Evolutionary conservation across 129 eudicot species (phyloP).

Genomic region (Pittosporum tobira): DNA sequence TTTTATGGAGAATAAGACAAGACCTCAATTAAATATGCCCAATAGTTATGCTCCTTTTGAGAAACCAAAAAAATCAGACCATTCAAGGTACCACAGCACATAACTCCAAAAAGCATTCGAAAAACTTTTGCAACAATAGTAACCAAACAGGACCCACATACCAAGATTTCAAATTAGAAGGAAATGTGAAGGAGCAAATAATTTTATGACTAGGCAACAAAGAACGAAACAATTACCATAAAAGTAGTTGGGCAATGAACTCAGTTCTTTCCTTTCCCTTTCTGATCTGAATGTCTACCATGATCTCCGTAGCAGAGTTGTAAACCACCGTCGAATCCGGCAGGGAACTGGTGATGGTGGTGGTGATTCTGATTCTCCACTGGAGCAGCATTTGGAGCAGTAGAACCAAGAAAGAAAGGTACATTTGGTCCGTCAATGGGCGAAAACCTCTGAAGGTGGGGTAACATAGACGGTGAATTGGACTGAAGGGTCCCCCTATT

Average conservation of each 20-base stretch:
- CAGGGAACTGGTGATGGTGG: constrained; percentile 26
- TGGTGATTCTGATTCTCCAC: constrained; percentile 33
- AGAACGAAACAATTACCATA: constrained; percentile 23
- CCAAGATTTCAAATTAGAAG: constrained; percentile 13
- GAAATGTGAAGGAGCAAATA: not conserved
- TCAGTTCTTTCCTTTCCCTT: constrained; percentile 56
- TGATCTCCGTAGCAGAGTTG: constrained; percentile 67
- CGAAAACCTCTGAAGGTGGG: constrained; percentile 55
- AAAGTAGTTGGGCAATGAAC: constrained; percentile 16
- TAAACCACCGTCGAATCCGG: constrained; percentile 40
- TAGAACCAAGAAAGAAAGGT: constrained; percentile 46
- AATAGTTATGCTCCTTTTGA: constrained; percentile 12
- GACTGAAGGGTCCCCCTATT: constrained; percentile 99
- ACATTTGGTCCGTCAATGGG: constrained; percentile 45
- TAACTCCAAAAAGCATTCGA: constrained; percentile 29
- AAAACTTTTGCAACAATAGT: constrained; percentile 12
- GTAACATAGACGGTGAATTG: constrained; percentile 63
- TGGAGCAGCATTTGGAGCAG: constrained; percentile 25
- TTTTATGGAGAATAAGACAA: constrained; percentile 9
- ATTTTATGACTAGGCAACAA: not conserved
- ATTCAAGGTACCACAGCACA: constrained; percentile 19
- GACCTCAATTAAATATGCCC: constrained; percentile 12
- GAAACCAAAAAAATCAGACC: constrained; percentile 27
- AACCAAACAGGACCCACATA: constrained; percentile 14
- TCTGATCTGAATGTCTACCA: constrained; percentile 41